phyloP scores from a whole-genome alignment of 495 filamentous ascomycete species.

The Parathielavia hyrcaniae region DNA sequence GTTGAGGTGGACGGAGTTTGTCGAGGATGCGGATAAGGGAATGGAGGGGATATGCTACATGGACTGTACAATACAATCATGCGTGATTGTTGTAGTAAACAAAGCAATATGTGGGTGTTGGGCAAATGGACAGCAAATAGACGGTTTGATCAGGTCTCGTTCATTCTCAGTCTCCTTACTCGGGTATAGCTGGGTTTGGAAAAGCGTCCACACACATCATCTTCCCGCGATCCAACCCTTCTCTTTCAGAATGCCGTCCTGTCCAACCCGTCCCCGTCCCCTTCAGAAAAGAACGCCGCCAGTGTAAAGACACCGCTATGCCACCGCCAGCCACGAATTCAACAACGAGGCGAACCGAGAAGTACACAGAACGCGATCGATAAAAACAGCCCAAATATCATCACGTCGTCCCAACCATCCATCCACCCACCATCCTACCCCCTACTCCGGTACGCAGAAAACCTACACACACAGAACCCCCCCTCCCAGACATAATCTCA shows the following conservation, averaged over 20 bases:
- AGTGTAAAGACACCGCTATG: background rate
- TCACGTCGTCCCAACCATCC: background rate
- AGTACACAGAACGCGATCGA: background rate
- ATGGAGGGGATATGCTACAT: no score
- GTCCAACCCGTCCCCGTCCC: background rate
- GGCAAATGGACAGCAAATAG: background rate
- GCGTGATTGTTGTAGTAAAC: no score
- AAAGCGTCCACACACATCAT: background rate
- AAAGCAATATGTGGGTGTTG: no score
- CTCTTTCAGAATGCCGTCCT: background rate
- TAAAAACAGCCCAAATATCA: background rate
- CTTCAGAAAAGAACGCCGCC: slow-evolving; percentile 2
- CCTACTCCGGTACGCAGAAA: background rate
- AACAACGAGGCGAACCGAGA: background rate
- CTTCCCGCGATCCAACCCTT: background rate
- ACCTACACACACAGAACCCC: no score
- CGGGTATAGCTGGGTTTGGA: background rate
- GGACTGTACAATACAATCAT: no score
- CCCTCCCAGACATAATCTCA: background rate
- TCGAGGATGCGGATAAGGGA: no score
- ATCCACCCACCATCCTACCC: background rate
- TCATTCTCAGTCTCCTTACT: slow-evolving; percentile 5
- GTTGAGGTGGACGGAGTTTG: no score
- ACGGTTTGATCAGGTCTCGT: background rate
- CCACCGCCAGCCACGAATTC: background rate